Evolutionary conservation across 495 filamentous ascomycete genomes (phyloP).

Genomic region (Terfezia claveryi): DNA sequence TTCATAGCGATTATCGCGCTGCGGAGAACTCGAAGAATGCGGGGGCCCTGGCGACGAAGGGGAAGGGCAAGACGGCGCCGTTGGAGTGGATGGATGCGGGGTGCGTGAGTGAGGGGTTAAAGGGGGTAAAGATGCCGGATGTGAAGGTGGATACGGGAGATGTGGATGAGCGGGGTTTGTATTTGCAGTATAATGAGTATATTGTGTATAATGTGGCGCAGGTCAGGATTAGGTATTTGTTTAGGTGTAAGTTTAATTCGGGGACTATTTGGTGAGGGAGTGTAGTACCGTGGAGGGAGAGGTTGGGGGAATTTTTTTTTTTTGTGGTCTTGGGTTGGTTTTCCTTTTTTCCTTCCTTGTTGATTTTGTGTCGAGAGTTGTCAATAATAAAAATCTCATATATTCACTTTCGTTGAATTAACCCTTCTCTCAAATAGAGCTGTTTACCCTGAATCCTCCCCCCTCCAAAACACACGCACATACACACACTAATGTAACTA

Average conservation of each 20-base stretch:
- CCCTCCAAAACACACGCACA: too few relatives aligned
- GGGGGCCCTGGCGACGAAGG: constrained; percentile 43
- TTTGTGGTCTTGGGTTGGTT: too few relatives aligned
- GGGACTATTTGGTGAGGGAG: background rate
- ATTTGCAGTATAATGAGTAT: constrained; percentile 45
- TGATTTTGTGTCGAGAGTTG: too few relatives aligned
- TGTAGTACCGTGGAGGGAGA: background rate
- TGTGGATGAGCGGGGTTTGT: constrained; percentile 9
- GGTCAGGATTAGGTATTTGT: constrained; percentile 54
- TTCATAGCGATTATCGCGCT: constrained; percentile 32
- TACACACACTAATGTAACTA: too few relatives aligned
- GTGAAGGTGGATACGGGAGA: constrained; percentile 14
- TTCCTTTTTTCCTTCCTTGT: too few relatives aligned
- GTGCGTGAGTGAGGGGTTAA: constrained; percentile 35
- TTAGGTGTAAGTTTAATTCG: constrained; percentile 33
- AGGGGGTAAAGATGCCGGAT: constrained; percentile 37
- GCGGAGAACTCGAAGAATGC: constrained; percentile 35
- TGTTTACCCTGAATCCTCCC: too few relatives aligned
- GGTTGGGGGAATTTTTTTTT: too few relatives aligned
- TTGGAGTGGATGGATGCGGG: constrained; percentile 53
- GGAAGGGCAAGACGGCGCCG: constrained; percentile 38
- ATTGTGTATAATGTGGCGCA: constrained; percentile 63
- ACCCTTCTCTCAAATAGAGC: too few relatives aligned
- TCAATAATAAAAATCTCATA: too few relatives aligned
- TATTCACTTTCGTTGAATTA: too few relatives aligned